Evolutionary conservation across 495 filamentous ascomycete species (phyloP).

Genomic region (Massariosphaeria phaeospora): DNA sequence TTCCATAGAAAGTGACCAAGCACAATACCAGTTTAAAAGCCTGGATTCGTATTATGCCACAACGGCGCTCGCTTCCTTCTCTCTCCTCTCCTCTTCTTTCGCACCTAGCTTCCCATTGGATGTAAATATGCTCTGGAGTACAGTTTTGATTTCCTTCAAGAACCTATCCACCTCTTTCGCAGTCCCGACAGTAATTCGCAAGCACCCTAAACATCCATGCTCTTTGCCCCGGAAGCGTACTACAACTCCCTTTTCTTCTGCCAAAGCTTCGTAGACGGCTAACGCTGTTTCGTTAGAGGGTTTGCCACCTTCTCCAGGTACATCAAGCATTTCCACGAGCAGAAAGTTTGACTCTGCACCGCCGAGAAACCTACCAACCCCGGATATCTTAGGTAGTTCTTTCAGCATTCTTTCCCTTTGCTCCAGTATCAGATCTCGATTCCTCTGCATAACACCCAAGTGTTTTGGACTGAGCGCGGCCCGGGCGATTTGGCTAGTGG

Average conservation of each 20-base stretch:
- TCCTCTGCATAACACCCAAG: slow-evolving; percentile 62
- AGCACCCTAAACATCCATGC: slow-evolving; percentile 77
- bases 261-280: slow-evolving; percentile 73
- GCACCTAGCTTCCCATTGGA: slow-evolving; percentile 6
- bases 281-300: slow-evolving; percentile 74
- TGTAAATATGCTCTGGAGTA: slow-evolving; percentile 53
- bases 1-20: too few species aligned
- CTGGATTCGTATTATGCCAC: too few species aligned
- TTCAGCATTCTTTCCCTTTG: slow-evolving; percentile 71
- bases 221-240: slow-evolving; percentile 93
- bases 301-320: slow-evolving; percentile 54
- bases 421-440: slow-evolving; percentile 60
- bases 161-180: slow-evolving; percentile 76
- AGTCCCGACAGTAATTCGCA: slow-evolving; percentile 90
- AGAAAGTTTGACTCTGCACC: slow-evolving; percentile 83
- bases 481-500: slow-evolving; percentile 74
- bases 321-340: slow-evolving; percentile 77
- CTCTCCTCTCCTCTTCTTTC: slow-evolving; percentile 35
- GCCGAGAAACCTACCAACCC: slow-evolving; percentile 76
- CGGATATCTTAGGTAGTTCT: slow-evolving; percentile 69
- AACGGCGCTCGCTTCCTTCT: slow-evolving; percentile 38
- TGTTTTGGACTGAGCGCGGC: slow-evolving; percentile 63
- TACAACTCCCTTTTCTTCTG: slow-evolving; percentile 83
- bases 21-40: too few species aligned
- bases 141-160: slow-evolving; percentile 59